Evolutionary conservation across 108 stramenopile genomes (phyloP).

Genomic region (Nitzschia sp.): DNA sequence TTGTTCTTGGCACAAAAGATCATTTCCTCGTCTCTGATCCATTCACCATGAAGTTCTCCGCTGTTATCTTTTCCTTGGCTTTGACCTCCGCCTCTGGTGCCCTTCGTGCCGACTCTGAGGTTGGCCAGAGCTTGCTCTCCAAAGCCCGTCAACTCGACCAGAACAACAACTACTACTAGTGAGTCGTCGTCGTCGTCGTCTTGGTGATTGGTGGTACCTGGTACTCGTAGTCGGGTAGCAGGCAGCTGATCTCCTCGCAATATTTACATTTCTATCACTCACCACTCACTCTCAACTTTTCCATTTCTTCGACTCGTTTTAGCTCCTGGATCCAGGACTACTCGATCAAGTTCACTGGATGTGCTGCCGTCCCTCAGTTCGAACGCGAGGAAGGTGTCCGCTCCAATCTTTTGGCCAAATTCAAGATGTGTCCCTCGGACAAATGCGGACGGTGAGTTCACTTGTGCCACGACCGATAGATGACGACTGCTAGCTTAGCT

Average conservation of each 20-base stretch:
- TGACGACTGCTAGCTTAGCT: no score
- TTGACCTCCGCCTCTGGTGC: slow-evolving; percentile 17
- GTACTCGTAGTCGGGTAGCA: no score
- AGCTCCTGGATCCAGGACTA: slow-evolving; percentile 62
- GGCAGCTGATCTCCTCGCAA: no score
- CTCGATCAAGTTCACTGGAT: slow-evolving; percentile 67
- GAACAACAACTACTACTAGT: slow-evolving; percentile 32
- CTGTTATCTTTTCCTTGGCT: slow-evolving; percentile 6
- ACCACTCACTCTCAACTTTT: not conserved
- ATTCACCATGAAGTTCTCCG: slow-evolving; percentile 34
- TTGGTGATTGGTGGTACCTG: not conserved
- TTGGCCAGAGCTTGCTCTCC: slow-evolving; percentile 43
- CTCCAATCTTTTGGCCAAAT: slow-evolving; percentile 57
- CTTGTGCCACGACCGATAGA: no score
- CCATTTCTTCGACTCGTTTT: not conserved
- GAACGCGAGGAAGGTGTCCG: slow-evolving; percentile 54
- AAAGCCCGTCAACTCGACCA: slow-evolving; percentile 58
- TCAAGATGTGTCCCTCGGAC: slow-evolving; percentile 70
- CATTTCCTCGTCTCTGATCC: no score
- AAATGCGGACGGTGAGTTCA: slow-evolving; percentile 28
- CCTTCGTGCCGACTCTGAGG: slow-evolving; percentile 46
- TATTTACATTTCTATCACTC: not conserved
- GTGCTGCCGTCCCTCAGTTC: slow-evolving; percentile 35
- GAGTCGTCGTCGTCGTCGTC: not conserved
- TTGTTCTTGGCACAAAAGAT: no score